These are phyloP conservation scores for Gossypium mustelinum DNA, from an alignment of 345 rosid genomes.

Conservation along the genomic window DNA sequence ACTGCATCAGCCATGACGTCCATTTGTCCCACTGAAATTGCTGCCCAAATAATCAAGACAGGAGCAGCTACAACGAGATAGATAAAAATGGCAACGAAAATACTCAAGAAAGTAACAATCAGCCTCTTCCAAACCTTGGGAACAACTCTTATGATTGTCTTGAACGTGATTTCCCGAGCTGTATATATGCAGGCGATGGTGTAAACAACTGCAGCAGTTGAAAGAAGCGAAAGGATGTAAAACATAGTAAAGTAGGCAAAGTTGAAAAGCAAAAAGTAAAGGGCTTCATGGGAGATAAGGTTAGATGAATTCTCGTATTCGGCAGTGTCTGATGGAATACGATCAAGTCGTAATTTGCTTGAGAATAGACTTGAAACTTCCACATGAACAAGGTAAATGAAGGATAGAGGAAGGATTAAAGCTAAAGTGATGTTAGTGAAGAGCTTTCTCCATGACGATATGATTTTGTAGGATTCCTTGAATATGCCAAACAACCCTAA, in stretches of 20 bases:
- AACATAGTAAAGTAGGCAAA: slow-evolving; percentile 28
- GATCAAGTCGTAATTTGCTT: slow-evolving; percentile 12
- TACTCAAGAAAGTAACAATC: slow-evolving; percentile 39
- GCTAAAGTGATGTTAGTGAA: slow-evolving; percentile 44
- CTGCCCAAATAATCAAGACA: background rate
- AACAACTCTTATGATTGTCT: slow-evolving; percentile 41
- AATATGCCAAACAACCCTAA: slow-evolving; percentile 39
- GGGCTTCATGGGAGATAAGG: slow-evolving; percentile 24
- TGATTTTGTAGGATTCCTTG: slow-evolving; percentile 42
- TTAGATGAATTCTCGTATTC: slow-evolving; percentile 24
- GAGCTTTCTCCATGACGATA: slow-evolving; percentile 40
- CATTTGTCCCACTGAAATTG: background rate
- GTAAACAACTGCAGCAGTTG: slow-evolving; percentile 54
- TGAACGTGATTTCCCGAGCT: slow-evolving; percentile 30
- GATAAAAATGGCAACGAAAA: slow-evolving; percentile 15
- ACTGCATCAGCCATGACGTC: fast-evolving
- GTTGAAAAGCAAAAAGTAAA: slow-evolving; percentile 28
- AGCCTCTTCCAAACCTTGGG: slow-evolving; percentile 55
- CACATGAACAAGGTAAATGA: slow-evolving; percentile 47
- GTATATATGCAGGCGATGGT: slow-evolving; percentile 45
- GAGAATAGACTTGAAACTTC: slow-evolving; percentile 30
- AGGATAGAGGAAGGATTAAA: slow-evolving; percentile 50
- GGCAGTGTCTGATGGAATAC: slow-evolving; percentile 22
- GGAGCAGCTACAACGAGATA: background rate
- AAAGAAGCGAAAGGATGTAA: slow-evolving; percentile 39